Conservation (phyloP, 2,329 filamentous ascomycete genomes). For the Verticillium nonalfalfae region DNA sequence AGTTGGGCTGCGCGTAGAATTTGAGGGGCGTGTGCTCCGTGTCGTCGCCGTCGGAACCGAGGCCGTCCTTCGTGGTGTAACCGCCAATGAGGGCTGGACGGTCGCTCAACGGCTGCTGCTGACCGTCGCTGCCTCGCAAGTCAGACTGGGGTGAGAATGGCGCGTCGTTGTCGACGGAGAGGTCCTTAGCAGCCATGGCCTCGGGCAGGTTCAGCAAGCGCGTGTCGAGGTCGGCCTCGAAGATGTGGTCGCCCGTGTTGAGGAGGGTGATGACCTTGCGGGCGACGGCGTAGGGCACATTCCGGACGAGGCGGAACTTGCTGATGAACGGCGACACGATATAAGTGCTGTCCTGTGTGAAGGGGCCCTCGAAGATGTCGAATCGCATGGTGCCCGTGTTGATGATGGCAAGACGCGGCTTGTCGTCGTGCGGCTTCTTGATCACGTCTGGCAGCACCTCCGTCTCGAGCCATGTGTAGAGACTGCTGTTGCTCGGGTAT, state of each 20-base stretch:
- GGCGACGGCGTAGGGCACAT: slow-evolving; percentile 75
- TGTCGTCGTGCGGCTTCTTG: slow-evolving; percentile 46
- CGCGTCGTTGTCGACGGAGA: slow-evolving; percentile 13
- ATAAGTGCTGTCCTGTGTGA: slow-evolving; percentile 82
- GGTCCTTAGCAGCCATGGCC: slow-evolving; percentile 20
- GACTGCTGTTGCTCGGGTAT: slow-evolving; percentile 67
- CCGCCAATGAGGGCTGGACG: slow-evolving; percentile 51
- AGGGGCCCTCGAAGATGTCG: slow-evolving; percentile 88
- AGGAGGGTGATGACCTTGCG: slow-evolving; percentile 57
- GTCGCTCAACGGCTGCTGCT: slow-evolving; percentile 22
- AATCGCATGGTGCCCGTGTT: slow-evolving; percentile 94
- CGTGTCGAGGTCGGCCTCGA: slow-evolving; percentile 31
- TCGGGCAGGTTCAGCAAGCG: slow-evolving; percentile 46
- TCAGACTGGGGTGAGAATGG: slow-evolving; percentile 17
- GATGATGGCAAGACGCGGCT: slow-evolving; percentile 65
- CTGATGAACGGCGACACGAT: slow-evolving; percentile 85
- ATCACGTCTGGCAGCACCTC: slow-evolving; percentile 67
- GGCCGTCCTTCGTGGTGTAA: slow-evolving; percentile 86
- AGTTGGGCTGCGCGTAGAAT: slow-evolving; percentile 78
- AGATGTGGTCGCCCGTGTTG: slow-evolving; percentile 47
- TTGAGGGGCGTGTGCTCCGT: slow-evolving; percentile 71
- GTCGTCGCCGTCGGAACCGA: slow-evolving; percentile 81
- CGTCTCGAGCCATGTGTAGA: slow-evolving; percentile 75
- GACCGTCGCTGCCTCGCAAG: slow-evolving; percentile 16
- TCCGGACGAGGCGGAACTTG: slow-evolving; percentile 66